Evolutionary conservation across 805 yeast genomes (phyloP).

Genomic region (Suhomyces prunicola): DNA sequence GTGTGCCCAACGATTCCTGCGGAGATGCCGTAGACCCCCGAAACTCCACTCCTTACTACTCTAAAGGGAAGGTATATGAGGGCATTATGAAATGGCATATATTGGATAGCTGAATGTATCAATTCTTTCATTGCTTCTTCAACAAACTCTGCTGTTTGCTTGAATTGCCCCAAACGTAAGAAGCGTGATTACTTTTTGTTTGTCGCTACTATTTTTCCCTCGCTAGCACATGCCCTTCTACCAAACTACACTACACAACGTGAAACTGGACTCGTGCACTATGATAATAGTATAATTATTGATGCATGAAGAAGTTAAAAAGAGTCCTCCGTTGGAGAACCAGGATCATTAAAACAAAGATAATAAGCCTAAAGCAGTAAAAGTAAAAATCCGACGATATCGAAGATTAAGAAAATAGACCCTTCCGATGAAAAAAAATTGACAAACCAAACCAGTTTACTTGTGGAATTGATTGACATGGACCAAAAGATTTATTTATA

Average conservation of each 20-base stretch:
- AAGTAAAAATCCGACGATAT: background rate
- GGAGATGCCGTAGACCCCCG: background rate
- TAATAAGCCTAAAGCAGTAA: background rate
- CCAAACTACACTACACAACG: background rate
- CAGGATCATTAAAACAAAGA: background rate
- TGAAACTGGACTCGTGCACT: background rate
- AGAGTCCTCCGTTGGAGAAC: background rate
- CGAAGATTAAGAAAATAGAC: background rate
- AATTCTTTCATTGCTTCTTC: background rate
- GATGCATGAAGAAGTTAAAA: background rate
- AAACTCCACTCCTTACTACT: background rate
- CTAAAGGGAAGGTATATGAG: background rate
- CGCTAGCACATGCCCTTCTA: background rate
- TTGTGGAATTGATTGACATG: background rate
- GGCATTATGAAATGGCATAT: background rate
- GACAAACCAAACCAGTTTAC: background rate
- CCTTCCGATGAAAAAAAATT: background rate
- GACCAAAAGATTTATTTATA: background rate
- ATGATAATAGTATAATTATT: background rate
- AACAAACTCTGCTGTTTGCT: background rate
- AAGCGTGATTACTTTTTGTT: background rate
- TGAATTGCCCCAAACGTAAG: background rate
- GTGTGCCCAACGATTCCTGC: slow-evolving; percentile 1
- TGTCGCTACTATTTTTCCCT: background rate
- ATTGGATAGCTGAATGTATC: background rate